Base-by-base conservation (phyloP, 140 eudicot species). In the Erigeron philadelphicus region DNA sequence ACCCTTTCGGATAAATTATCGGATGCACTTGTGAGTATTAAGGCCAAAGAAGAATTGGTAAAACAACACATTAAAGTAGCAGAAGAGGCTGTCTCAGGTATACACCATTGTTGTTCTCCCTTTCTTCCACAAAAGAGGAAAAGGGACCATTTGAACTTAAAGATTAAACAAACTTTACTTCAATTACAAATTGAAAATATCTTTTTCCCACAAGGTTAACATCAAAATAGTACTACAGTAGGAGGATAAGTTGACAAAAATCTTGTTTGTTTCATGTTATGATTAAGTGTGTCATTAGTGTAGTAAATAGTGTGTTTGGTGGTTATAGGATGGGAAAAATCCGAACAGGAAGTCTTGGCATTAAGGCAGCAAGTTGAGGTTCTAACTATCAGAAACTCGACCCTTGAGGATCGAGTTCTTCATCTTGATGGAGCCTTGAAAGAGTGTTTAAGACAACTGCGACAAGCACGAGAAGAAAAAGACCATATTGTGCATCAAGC, bases 41-140 rank as follows among this genome's bases (percentile, higher is more conserved):
- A 78, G 9, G 93, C 77, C 43, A 92, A 92, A 84, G 96, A 92
- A 70, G 92, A 92, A 55, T 69, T 84, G 78, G 95, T 83, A 48
- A 86, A 88, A 75, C 98, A 92, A 75, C 96, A 91, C 61, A 80
- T 84, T 8, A 91, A 88, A 84, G 97, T 91, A 71, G 97, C 97
- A 57, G 97, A 91, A 71, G 97, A 91, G 72, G 97, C 97, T 72
- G 97, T 91, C 66, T 82, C 91, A 54, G 97, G 97, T 90, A 73
- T 56, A 71, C 44, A 9, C 16, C 58, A 25, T 49, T 41, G 4
- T 6, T 46, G 2, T 16, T 12, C 45, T 40, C 12, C 43, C 8
- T 60, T 13, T 13, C 17, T 53, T 53, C 46, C 46, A 60, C 4
- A 11, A 10, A 59, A 56, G 23, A 9, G 38, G 38, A 0, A 23